Evolutionary conservation across 805 yeast species (phyloP).

Genomic region (Sugiyamaella boreocaroliniensis): DNA sequence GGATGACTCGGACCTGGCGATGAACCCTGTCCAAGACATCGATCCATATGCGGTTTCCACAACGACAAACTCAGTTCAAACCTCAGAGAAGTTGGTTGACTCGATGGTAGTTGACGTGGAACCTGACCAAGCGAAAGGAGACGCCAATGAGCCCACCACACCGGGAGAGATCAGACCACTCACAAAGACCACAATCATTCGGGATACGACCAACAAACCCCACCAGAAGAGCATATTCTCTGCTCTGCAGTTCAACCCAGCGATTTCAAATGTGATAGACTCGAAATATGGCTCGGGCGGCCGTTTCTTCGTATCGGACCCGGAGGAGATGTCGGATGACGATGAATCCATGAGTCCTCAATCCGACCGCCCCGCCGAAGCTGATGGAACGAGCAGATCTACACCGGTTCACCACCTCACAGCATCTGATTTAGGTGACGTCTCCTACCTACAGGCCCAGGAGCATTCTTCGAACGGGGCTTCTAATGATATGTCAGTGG

Average conservation of each 20-base stretch:
- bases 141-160: background rate
- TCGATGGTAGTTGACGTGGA: background rate
- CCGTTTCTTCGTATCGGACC: slow-evolving; percentile 57
- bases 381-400: background rate
- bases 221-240: slow-evolving; percentile 62
- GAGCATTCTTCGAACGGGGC: background rate
- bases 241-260: slow-evolving; percentile 74
- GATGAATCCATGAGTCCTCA: slow-evolving; percentile 9
- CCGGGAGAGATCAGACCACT: background rate
- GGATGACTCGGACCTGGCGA: slow-evolving; percentile 3
- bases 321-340: slow-evolving; percentile 16
- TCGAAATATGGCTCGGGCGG: slow-evolving; percentile 88
- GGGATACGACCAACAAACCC: background rate
- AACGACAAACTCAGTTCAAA: background rate
- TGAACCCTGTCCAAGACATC: background rate
- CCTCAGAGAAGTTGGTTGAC: background rate
- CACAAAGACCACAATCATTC: background rate
- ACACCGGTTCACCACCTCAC: background rate
- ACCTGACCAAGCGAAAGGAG: background rate
- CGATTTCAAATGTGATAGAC: slow-evolving; percentile 68
- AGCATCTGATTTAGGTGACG: background rate
- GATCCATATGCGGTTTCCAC: background rate
- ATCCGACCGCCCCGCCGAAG: background rate
- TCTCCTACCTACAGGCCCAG: background rate
- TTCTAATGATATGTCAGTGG: background rate